phyloP scores from a whole-genome alignment of 805 yeast species.

The Saturnispora hagleri region DNA sequence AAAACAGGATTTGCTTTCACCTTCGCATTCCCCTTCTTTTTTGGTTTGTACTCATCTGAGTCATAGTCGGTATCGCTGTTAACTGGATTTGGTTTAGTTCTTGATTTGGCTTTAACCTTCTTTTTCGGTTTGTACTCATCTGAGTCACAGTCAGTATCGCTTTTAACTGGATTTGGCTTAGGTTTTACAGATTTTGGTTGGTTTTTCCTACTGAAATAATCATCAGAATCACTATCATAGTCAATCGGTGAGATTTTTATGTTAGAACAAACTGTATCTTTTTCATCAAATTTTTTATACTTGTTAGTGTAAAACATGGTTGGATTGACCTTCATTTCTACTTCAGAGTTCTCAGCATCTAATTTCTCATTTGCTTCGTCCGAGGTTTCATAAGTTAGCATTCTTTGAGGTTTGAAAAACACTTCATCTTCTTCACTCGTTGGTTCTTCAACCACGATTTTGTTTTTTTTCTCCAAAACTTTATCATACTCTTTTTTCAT shows the following conservation, averaged over 20 bases:
- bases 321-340: neutral
- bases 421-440: neutral
- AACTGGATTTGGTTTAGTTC: neutral
- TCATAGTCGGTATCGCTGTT: neutral
- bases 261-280: neutral
- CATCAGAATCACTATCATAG: no score
- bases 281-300: neutral
- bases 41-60: neutral
- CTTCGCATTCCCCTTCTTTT: neutral
- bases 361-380: conserved; percentile 8
- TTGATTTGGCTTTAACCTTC: neutral
- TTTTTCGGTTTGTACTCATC: neutral
- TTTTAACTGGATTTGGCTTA: no score
- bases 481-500: conserved; percentile 8
- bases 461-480: conserved; percentile 12
- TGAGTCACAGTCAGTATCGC: neutral
- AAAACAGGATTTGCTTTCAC: neutral
- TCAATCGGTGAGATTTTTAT: neutral
- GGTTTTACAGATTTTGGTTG: no score
- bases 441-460: neutral
- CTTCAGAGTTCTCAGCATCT: neutral
- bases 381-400: neutral
- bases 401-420: conserved; percentile 5
- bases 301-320: neutral
- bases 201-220: no score